Conservation (phyloP, 202 grass and related monocot species). For the Zoysia matrella region DNA sequence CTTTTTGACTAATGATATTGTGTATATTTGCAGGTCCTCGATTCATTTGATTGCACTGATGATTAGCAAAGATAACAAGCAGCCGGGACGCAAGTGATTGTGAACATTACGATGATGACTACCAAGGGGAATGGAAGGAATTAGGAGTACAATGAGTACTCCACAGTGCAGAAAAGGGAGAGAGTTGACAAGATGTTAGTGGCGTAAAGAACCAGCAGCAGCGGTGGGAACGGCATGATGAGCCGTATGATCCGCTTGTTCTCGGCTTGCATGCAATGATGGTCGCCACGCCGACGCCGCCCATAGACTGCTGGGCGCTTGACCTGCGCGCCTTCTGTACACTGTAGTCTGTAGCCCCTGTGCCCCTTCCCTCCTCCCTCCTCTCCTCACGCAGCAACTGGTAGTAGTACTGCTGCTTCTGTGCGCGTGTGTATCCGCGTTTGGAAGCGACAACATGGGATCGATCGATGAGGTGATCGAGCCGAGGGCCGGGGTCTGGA, state of each 20-base stretch:
- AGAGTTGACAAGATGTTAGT: conserved; percentile 32
- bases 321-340: neutral
- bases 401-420: neutral
- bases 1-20: too few species aligned
- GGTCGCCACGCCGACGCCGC: neutral
- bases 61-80: neutral
- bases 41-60: too few species aligned
- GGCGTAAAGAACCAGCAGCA: conserved; percentile 31
- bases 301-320: conserved; percentile 22
- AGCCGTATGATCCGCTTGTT: conserved; percentile 69
- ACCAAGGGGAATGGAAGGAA: neutral
- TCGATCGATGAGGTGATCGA: neutral
- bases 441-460: conserved; percentile 6
- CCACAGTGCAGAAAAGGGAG: neutral
- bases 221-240: conserved; percentile 44
- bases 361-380: neutral
- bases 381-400: neutral
- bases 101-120: neutral
- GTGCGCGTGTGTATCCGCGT: conserved; percentile 28
- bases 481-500: neutral
- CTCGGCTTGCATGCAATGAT: conserved; percentile 64
- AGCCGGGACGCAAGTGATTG: neutral
- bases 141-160: neutral
- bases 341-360: neutral
- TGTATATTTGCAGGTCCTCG: too few species aligned